phyloP scores from a whole-genome alignment of 345 rosid species.

The Melaleuca quinquenervia region DNA sequence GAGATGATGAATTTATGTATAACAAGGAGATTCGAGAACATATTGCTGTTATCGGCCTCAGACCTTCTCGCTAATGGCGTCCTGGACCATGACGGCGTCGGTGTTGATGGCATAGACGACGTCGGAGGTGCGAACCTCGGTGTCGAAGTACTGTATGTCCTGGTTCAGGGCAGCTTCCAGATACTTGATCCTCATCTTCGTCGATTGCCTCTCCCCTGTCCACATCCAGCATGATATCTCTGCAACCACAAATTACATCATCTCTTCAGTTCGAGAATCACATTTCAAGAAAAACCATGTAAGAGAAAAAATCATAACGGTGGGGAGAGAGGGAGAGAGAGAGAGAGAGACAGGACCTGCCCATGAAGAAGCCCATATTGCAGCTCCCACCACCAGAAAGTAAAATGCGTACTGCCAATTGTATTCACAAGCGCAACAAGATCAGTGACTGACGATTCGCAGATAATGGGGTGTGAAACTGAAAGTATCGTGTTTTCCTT shows the following conservation, averaged over 20 bases:
- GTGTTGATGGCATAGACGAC: constrained; percentile 84
- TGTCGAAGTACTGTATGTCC: constrained; percentile 89
- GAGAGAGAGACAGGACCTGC: constrained; percentile 40
- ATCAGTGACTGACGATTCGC: neutral
- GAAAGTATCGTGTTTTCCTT: neutral
- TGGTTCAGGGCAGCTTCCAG: constrained; percentile 91
- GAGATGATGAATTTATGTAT: neutral
- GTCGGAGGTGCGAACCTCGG: constrained; percentile 89
- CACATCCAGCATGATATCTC: constrained; percentile 99
- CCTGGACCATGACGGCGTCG: constrained; percentile 94
- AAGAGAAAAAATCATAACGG: neutral
- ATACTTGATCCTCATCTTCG: constrained; percentile 96
- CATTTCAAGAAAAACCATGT: neutral
- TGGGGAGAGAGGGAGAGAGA: neutral
- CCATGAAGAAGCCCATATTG: constrained; percentile 99
- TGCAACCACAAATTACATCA: constrained; percentile 14
- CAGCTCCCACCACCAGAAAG: constrained; percentile 96
- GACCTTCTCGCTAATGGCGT: constrained; percentile 98
- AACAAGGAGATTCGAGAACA: neutral
- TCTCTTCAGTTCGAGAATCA: neutral
- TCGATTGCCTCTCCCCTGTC: constrained; percentile 97
- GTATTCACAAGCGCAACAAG: neutral
- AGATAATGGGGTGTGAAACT: neutral
- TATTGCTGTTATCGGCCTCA: neutral
- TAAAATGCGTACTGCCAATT: constrained; percentile 81